phyloP scores from a whole-genome alignment of 306 rosid species.

The Echinosophora koreensis region DNA sequence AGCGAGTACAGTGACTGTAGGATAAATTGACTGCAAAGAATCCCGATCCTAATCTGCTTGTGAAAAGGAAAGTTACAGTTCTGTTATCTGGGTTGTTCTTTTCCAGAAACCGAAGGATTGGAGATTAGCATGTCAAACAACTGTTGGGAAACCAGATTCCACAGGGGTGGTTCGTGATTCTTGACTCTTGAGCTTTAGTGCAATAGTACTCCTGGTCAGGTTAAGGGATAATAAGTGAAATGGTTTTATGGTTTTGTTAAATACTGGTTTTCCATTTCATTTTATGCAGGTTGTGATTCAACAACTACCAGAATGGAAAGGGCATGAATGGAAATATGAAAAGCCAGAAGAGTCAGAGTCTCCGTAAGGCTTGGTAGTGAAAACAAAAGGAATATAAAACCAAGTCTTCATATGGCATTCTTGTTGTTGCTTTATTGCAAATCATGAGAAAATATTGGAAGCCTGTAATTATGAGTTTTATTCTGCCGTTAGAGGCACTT shows the following conservation, averaged over 20 bases:
- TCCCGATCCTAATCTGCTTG: not conserved
- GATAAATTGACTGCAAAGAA: too few species aligned
- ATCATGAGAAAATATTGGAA: slow-evolving; percentile 28
- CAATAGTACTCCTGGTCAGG: not conserved
- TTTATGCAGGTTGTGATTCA: slow-evolving; percentile 77
- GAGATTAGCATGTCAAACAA: slow-evolving; percentile 98
- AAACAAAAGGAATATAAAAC: not conserved
- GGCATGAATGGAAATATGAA: slow-evolving; percentile 82
- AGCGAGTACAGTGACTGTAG: too few species aligned
- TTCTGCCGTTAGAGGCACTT: slow-evolving; percentile 3
- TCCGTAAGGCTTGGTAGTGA: slow-evolving; percentile 32
- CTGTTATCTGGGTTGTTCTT: not conserved
- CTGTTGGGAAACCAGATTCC: slow-evolving; percentile 78
- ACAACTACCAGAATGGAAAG: slow-evolving; percentile 94
- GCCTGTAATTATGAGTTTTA: slow-evolving; percentile 21
- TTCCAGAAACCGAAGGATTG: slow-evolving; percentile 93
- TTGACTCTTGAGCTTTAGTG: slow-evolving; percentile 20
- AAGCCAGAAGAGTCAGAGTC: slow-evolving; percentile 47
- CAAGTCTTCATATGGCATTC: slow-evolving; percentile 10
- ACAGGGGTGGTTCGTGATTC: slow-evolving; percentile 73
- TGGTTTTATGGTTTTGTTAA: slow-evolving; percentile 26
- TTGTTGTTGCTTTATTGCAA: slow-evolving; percentile 14
- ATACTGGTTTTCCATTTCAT: slow-evolving; percentile 6
- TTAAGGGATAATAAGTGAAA: not conserved
- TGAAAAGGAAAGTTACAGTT: slow-evolving; percentile 5